A percentile compares a stretch with the other conserved stretches of the same genome.
These are phyloP conservation scores for Tricholoma bakamatsutake DNA, from an alignment of 768 basidiomycete genomes.

Conservation along the genomic window DNA sequence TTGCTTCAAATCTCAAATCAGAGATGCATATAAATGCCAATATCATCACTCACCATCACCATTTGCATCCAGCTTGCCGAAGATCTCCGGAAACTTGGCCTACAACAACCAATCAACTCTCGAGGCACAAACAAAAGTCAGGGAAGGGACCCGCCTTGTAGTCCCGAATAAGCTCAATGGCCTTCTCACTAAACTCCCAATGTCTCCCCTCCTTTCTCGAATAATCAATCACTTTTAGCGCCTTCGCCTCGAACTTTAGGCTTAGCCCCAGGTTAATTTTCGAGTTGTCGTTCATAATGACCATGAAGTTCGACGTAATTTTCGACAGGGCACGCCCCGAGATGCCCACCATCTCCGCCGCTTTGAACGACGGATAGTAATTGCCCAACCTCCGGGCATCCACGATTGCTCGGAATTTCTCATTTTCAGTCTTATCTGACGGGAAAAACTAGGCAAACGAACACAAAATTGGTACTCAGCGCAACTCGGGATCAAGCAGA, in stretches of 20 bases:
- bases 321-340: slow-evolving; percentile 78
- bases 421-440: slow-evolving; percentile 73
- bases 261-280: slow-evolving; percentile 92
- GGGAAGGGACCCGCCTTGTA: slow-evolving; percentile 55
- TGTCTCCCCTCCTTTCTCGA: slow-evolving; percentile 74
- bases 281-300: slow-evolving; percentile 63
- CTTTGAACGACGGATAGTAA: slow-evolving; percentile 79
- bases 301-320: slow-evolving; percentile 93
- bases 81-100: slow-evolving; percentile 81
- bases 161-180: slow-evolving; percentile 71
- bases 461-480: not conserved
- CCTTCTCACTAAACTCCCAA: slow-evolving; percentile 94
- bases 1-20: slow-evolving; percentile 43
- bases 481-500: not conserved
- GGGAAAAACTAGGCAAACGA: slow-evolving; percentile 67
- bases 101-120: slow-evolving; percentile 21
- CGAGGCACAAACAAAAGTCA: not conserved
- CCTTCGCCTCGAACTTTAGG: slow-evolving; percentile 94
- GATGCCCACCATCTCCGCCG: slow-evolving; percentile 67
- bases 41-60: slow-evolving; percentile 55
- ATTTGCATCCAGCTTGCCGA: slow-evolving; percentile 59
- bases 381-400: slow-evolving; percentile 38
- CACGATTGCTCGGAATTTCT: slow-evolving; percentile 71
- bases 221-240: slow-evolving; percentile 89
- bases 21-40: not conserved